Percentiles rank a stretch among this genome's conserved stretches.
phyloP scores from a whole-genome alignment of 345 rosid genomes.

The Pistacia vera region DNA sequence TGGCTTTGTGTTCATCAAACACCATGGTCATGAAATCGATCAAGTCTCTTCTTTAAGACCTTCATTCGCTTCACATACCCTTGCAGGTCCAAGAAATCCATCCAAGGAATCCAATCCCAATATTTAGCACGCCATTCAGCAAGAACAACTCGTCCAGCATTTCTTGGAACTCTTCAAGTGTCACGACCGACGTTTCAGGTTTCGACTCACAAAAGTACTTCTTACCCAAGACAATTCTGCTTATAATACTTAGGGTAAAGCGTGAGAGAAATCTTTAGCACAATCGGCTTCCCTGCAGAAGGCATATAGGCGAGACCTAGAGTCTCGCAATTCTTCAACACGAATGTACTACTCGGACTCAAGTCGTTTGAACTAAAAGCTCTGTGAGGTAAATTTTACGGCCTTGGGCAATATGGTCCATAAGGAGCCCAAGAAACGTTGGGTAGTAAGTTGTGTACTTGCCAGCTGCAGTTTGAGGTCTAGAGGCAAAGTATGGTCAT shows the following conservation, averaged over 20 bases:
- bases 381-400: conserved; percentile 29
- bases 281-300: conserved; percentile 10
- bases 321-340: conserved; percentile 25
- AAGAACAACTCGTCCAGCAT: conserved; percentile 28
- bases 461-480: conserved; percentile 35
- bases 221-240: conserved; percentile 26
- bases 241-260: conserved; percentile 13
- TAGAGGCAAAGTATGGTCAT: conserved; percentile 30
- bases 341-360: conserved; percentile 30
- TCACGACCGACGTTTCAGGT: background rate
- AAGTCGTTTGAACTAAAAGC: conserved; percentile 32
- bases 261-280: conserved; percentile 14
- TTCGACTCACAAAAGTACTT: conserved; percentile 19
- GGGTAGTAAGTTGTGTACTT: conserved; percentile 30
- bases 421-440: conserved; percentile 33
- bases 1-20: conserved; percentile 23
- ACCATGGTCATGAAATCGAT: conserved; percentile 22
- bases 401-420: conserved; percentile 41
- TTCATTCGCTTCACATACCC: conserved; percentile 35
- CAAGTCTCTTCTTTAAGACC: conserved; percentile 22
- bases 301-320: conserved; percentile 1
- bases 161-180: conserved; percentile 15
- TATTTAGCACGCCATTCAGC: conserved; percentile 25
- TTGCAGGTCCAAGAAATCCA: conserved; percentile 28
- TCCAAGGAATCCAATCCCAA: conserved; percentile 39